Percentiles rank a stretch among this genome's conserved stretches.
phyloP scores from a whole-genome alignment of 179 eudicot genomes.

The Amaranthus tricolor region DNA sequence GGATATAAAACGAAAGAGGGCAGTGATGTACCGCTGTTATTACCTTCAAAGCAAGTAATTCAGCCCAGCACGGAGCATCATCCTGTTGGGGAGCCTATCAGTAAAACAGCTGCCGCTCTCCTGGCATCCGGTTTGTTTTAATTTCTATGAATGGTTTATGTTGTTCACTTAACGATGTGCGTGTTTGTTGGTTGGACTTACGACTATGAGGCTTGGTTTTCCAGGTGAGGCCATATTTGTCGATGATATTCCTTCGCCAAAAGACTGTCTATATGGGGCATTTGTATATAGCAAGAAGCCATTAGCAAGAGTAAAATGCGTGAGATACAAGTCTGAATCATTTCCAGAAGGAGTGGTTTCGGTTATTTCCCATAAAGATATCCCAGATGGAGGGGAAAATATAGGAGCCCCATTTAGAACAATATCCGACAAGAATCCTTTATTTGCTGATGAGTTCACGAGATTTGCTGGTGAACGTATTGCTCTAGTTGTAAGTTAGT shows the following conservation, averaged over 20 bases:
- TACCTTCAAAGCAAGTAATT: slow-evolving; percentile 72
- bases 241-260: slow-evolving; percentile 95
- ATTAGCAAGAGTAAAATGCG: slow-evolving; percentile 58
- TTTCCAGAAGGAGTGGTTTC: slow-evolving; percentile 44
- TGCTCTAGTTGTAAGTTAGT: slow-evolving; percentile 72
- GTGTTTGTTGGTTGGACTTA: slow-evolving; percentile 3
- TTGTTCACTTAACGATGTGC: not conserved
- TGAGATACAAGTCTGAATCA: slow-evolving; percentile 42
- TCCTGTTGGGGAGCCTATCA: slow-evolving; percentile 81
- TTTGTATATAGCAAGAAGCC: slow-evolving; percentile 86
- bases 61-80: slow-evolving; percentile 43
- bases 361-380: slow-evolving; percentile 63
- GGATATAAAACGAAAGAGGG: slow-evolving; percentile 20
- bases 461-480: slow-evolving; percentile 71
- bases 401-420: slow-evolving; percentile 44
- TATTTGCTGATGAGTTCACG: slow-evolving; percentile 75
- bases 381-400: slow-evolving; percentile 73
- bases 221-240: slow-evolving; percentile 90
- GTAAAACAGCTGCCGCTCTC: slow-evolving; percentile 70
- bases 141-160: not conserved
- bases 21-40: slow-evolving; percentile 24
- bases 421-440: slow-evolving; percentile 48
- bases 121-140: slow-evolving; percentile 80
- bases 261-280: slow-evolving; percentile 82
- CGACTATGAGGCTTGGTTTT: not conserved